These are phyloP conservation scores for Naganishia kalamii DNA, from an alignment of 768 basidiomycete genomes.

Conservation along the genomic window DNA sequence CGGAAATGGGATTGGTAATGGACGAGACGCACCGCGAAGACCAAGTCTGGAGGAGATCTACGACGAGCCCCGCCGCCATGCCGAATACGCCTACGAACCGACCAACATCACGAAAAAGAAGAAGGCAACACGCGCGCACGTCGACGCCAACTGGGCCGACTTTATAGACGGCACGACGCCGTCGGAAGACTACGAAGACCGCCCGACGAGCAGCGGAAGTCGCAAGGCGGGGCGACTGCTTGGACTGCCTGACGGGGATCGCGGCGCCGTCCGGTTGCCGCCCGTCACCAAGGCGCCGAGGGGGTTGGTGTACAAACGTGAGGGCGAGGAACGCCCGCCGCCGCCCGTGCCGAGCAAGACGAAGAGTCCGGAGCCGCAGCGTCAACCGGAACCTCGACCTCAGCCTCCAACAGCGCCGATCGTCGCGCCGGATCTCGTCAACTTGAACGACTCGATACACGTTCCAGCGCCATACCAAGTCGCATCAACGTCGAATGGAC, in stretches of 20 bases:
- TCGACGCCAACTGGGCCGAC: constrained; percentile 21
- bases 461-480: background rate
- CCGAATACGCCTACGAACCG: too few species aligned
- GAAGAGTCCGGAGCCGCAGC: background rate
- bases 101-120: background rate
- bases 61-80: background rate
- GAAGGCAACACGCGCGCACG: background rate
- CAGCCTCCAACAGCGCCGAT: background rate
- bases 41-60: background rate
- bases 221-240: background rate
- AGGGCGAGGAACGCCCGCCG: background rate
- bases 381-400: background rate
- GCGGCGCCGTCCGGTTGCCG: background rate
- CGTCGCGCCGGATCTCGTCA: too few species aligned
- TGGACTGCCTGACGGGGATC: background rate
- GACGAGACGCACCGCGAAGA: too few species aligned
- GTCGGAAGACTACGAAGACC: background rate
- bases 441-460: too few species aligned
- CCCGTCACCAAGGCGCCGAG: background rate
- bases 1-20: too few species aligned
- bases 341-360: background rate
- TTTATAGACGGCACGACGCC: background rate
- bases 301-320: background rate
- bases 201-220: background rate
- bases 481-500: background rate